Percentiles rank a stretch among this genome's conserved stretches.
These are phyloP conservation scores for Fonsecaea multimorphosa DNA, from an alignment of 2,329 filamentous ascomycete species.

Conservation along the genomic window DNA sequence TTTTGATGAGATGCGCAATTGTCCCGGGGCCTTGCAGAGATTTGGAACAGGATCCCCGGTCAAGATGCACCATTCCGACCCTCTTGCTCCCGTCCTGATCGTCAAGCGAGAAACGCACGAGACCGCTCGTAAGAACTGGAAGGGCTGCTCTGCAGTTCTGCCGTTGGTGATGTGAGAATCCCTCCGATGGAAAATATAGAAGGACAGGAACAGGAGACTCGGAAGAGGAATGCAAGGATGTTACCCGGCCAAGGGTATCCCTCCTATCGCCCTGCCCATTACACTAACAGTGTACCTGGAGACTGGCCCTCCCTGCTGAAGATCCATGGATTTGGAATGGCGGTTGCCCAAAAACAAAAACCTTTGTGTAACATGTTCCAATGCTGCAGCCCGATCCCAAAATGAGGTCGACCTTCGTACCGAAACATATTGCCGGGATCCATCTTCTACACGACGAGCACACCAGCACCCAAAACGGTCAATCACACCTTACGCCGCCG, in stretches of 20 bases:
- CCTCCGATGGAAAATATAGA: background rate
- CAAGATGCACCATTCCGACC: background rate
- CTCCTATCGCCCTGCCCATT: background rate
- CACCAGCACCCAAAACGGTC: background rate
- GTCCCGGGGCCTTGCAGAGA: background rate
- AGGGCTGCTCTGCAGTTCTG: background rate
- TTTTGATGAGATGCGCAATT: background rate
- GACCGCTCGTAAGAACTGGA: background rate
- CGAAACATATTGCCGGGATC: background rate
- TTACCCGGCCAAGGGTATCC: background rate
- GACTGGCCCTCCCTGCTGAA: background rate
- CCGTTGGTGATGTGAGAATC: background rate
- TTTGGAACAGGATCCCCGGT: background rate
- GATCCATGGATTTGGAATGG: background rate
- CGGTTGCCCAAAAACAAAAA: background rate
- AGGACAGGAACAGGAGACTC: background rate
- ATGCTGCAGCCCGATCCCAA: background rate
- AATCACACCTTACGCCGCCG: background rate
- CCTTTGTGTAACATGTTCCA: background rate
- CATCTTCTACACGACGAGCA: background rate
- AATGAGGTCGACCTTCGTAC: background rate
- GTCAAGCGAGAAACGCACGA: background rate
- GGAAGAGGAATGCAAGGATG: background rate
- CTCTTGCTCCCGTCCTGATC: background rate
- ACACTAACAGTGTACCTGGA: background rate